phyloP scores from a whole-genome alignment of 148 eudicot species.

The Dianthus caryophyllus region DNA sequence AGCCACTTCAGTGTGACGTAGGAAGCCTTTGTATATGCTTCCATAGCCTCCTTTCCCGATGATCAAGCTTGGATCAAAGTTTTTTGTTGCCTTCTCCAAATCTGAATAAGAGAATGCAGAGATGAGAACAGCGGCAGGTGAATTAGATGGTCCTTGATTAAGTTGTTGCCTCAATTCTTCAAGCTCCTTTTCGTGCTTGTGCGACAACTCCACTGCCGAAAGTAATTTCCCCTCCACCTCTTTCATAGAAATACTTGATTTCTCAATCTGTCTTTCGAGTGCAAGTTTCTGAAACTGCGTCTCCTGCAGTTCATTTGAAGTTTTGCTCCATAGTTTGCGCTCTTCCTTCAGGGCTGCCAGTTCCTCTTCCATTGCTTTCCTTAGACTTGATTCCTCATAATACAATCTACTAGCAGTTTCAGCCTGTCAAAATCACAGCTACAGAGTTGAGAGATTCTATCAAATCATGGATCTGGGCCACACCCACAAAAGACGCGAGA shows the following conservation, averaged over 20 bases:
- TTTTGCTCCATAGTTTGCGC: constrained; percentile 38
- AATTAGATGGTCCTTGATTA: constrained; percentile 30
- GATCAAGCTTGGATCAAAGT: constrained; percentile 48
- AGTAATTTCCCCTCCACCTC: constrained; percentile 59
- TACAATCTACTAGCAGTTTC: constrained; percentile 44
- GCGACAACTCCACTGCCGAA: constrained; percentile 62
- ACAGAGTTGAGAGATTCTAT: too few species aligned
- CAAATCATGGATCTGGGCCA: too few species aligned
- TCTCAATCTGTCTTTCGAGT: constrained; percentile 47
- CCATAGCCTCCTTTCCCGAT: constrained; percentile 78
- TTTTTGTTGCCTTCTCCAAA: constrained; percentile 55
- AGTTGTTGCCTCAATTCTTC: constrained; percentile 43
- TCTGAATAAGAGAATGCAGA: constrained; percentile 54
- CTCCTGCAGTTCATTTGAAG: constrained; percentile 37
- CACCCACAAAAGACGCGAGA: too few species aligned
- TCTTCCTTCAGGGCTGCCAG: constrained; percentile 44
- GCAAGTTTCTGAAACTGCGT: constrained; percentile 42
- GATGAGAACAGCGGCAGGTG: constrained; percentile 38
- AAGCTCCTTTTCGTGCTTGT: constrained; percentile 62
- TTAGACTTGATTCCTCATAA: constrained; percentile 46
- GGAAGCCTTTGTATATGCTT: constrained; percentile 49
- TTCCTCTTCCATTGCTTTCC: constrained; percentile 54
- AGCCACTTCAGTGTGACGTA: constrained; percentile 73
- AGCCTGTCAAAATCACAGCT: constrained; percentile 37
- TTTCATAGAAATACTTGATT: constrained; percentile 26